These are phyloP conservation scores for Xylariaceae sp. DNA, from an alignment of 2,329 filamentous ascomycete species.

Conservation along the genomic window DNA sequence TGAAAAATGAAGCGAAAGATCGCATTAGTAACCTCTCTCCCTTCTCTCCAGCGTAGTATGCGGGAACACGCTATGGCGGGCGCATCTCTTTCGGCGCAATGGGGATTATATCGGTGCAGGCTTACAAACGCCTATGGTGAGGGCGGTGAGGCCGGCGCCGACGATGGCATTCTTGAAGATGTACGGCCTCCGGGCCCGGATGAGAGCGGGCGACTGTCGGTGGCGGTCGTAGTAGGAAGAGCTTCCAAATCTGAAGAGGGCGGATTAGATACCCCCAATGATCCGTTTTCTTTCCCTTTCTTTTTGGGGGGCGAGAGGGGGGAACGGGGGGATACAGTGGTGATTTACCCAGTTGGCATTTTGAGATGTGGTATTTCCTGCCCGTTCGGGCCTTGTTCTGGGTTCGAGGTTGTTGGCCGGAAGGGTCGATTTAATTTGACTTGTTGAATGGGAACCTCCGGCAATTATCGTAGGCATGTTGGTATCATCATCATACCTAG, in stretches of 20 bases:
- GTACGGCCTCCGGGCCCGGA: conserved; percentile 87
- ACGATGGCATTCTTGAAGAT: conserved; percentile 83
- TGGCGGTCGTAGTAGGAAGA: conserved; percentile 86
- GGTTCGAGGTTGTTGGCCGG: neutral
- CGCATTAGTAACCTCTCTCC: conserved; percentile 4
- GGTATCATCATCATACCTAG: too few species aligned
- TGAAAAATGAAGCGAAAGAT: neutral
- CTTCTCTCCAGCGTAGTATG: neutral
- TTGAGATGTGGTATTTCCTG: conserved; percentile 12
- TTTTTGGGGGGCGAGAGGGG: neutral
- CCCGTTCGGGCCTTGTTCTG: conserved; percentile 15
- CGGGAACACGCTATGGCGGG: too few species aligned
- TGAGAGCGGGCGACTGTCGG: conserved; percentile 79
- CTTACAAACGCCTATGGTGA: conserved; percentile 86
- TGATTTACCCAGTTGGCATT: conserved; percentile 24
- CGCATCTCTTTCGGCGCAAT: neutral
- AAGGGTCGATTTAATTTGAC: neutral
- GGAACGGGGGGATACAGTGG: neutral
- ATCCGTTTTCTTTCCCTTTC: too few species aligned
- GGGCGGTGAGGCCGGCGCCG: conserved; percentile 65
- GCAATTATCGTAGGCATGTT: too few species aligned
- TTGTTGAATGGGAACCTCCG: too few species aligned
- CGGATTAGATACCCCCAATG: neutral
- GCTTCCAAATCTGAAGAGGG: conserved; percentile 37
- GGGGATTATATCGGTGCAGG: neutral